phyloP scores from a whole-genome alignment of 1,284 basidiomycete species.

The Chondrostereum purpureum region DNA sequence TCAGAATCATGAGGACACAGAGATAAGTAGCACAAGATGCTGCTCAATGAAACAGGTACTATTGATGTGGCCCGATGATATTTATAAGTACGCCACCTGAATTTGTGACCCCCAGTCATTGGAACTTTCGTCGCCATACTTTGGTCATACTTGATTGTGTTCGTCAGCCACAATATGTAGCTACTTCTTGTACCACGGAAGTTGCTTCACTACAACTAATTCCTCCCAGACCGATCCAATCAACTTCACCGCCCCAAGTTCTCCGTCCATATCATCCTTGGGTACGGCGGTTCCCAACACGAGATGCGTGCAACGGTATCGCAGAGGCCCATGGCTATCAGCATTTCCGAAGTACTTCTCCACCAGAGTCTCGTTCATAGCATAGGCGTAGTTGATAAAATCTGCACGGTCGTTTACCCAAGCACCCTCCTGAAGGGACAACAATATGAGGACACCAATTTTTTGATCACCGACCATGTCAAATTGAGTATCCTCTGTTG shows the following conservation, averaged over 20 bases:
- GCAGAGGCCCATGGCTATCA: background rate
- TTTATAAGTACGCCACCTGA: too few species aligned
- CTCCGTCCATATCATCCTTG: background rate
- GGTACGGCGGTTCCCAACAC: background rate
- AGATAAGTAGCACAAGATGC: too few species aligned
- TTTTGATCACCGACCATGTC: background rate
- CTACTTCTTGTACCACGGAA: background rate
- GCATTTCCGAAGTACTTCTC: background rate
- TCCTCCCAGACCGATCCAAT: background rate
- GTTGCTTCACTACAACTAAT: background rate
- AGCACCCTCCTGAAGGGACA: background rate
- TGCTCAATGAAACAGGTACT: too few species aligned
- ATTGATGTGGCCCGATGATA: too few species aligned
- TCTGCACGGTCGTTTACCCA: background rate
- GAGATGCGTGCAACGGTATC: background rate
- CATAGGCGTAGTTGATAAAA: background rate
- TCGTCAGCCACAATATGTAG: constrained; percentile 11
- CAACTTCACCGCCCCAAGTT: background rate
- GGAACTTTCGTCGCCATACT: too few species aligned
- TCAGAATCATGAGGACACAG: too few species aligned
- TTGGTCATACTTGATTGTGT: constrained; percentile 10
- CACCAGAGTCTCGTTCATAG: background rate
- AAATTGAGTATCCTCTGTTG: too few species aligned
- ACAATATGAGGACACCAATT: background rate
- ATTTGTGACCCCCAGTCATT: too few species aligned